Evolutionary conservation across 2,329 filamentous ascomycete genomes (phyloP).

Genomic region (Fusarium neocosmosporiellum): DNA sequence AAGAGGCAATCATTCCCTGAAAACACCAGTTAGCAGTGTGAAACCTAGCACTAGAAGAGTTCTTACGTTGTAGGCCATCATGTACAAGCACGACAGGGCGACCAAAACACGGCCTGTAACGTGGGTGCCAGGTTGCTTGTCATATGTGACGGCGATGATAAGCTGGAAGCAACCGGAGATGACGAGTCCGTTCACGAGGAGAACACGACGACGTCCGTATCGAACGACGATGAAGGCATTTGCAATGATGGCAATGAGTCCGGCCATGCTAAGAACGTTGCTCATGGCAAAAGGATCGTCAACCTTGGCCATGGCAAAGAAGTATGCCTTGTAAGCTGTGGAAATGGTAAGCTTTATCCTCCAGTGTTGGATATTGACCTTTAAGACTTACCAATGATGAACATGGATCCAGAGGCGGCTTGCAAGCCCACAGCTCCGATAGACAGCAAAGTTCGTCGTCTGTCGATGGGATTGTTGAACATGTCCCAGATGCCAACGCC

Average conservation of each 20-base stretch:
- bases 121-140: slow-evolving; percentile 23
- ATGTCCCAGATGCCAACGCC: slow-evolving; percentile 31
- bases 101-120: slow-evolving; percentile 35
- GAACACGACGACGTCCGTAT: slow-evolving; percentile 31
- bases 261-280: slow-evolving; percentile 39
- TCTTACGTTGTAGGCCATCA: slow-evolving; percentile 38
- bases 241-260: slow-evolving; percentile 32
- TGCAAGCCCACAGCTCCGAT: slow-evolving; percentile 31
- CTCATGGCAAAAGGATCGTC: slow-evolving; percentile 39
- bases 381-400: slow-evolving; percentile 35
- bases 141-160: slow-evolving; percentile 34
- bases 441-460: slow-evolving; percentile 30
- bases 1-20: slow-evolving; percentile 40
- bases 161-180: slow-evolving; percentile 33
- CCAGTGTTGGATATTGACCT: rapidly evolving
- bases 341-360: background rate
- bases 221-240: slow-evolving; percentile 36
- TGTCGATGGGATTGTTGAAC: slow-evolving; percentile 33
- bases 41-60: rapidly evolving
- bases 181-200: slow-evolving; percentile 17
- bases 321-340: slow-evolving; percentile 39
- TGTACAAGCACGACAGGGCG: slow-evolving; percentile 37
- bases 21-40: rapidly evolving
- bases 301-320: slow-evolving; percentile 39
- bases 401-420: slow-evolving; percentile 37